Evolutionary conservation across 2,329 filamentous ascomycete species (phyloP).

Genomic region (Fusarium ambrosium): DNA sequence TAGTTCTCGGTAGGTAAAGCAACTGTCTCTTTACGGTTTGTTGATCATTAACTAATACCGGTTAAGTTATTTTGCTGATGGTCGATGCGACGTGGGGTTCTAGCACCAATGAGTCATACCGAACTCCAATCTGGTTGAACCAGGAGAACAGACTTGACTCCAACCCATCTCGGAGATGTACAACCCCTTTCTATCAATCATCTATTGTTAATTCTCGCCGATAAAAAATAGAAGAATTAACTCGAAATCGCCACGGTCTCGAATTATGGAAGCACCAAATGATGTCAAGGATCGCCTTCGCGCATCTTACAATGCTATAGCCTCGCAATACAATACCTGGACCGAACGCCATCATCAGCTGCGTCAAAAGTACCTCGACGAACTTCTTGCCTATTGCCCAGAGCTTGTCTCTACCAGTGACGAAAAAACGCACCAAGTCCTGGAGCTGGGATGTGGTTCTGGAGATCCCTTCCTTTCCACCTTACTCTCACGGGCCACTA

Average conservation of each 20-base stretch:
- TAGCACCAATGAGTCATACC: not conserved
- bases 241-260: not conserved
- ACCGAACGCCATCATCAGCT: slow-evolving; percentile 15
- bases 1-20: too few species aligned
- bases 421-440: not conserved
- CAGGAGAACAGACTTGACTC: not conserved
- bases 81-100: not conserved
- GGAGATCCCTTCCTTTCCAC: slow-evolving; percentile 18
- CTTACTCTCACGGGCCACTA: not conserved
- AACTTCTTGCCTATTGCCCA: not conserved
- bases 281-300: slow-evolving; percentile 11
- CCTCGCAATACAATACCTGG: slow-evolving; percentile 29
- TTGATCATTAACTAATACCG: not conserved
- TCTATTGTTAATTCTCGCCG: too few species aligned
- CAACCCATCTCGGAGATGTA: not conserved
- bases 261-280: not conserved
- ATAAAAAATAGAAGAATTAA: not conserved
- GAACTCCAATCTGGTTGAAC: not conserved
- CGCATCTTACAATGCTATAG: slow-evolving; percentile 18
- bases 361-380: slow-evolving; percentile 1
- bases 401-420: not conserved
- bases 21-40: not conserved
- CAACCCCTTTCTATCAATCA: not conserved
- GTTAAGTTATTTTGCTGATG: not conserved
- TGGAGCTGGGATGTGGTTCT: slow-evolving; percentile 29